A percentile compares a stretch with the other conserved stretches of the same genome.
Conservation (phyloP, 208 protist species). For the Acanthamoeba royreba region DNA sequence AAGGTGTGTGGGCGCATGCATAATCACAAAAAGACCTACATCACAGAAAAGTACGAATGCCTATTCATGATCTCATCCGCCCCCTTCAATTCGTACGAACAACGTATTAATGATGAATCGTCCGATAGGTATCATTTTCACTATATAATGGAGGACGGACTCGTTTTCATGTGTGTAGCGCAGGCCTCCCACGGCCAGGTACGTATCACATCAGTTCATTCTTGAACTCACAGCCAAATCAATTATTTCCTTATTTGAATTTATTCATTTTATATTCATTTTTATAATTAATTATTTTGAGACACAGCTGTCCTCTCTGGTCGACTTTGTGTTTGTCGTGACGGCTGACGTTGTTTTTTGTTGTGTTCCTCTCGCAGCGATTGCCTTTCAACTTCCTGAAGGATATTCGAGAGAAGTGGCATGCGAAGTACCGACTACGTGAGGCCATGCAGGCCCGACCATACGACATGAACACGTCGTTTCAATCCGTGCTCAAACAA, state of each 20-base stretch:
- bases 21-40: slow-evolving; percentile 11
- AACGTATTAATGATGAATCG: background rate
- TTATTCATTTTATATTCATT: background rate
- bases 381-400: background rate
- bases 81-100: background rate
- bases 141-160: slow-evolving; percentile 1
- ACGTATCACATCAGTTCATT: no score
- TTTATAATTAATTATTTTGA: background rate
- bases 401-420: slow-evolving; percentile 9
- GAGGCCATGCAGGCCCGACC: background rate
- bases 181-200: background rate
- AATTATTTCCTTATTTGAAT: background rate
- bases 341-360: no score
- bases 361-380: no score
- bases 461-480: background rate
- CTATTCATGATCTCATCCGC: no score
- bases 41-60: slow-evolving; percentile 15
- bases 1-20: background rate
- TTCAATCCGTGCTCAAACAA: background rate
- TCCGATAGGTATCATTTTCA: background rate
- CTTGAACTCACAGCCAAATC: no score
- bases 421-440: background rate
- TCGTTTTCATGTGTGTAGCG: background rate
- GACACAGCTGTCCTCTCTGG: background rate
- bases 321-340: background rate